Conservation (phyloP, 768 basidiomycete species). For the Neoboletus magnificus region DNA sequence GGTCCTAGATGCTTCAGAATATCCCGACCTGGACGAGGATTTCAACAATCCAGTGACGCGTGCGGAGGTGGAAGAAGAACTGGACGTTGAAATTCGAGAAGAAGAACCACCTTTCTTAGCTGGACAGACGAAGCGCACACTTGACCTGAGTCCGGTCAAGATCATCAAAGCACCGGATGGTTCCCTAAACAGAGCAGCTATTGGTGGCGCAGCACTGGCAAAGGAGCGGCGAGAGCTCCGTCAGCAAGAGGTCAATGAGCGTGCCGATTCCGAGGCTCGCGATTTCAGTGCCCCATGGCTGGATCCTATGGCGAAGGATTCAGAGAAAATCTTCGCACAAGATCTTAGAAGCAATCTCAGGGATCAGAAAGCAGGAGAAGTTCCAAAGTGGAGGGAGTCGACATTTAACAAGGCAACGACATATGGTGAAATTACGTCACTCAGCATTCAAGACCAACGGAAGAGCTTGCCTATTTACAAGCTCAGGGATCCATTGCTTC, state of each 20-base stretch:
- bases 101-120: constrained; percentile 95
- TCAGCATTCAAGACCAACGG: constrained; percentile 93
- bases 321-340: constrained; percentile 88
- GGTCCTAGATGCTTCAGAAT: constrained; percentile 86
- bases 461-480: constrained; percentile 93
- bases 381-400: constrained; percentile 87
- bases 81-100: constrained; percentile 96
- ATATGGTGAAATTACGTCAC: constrained; percentile 86
- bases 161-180: constrained; percentile 99
- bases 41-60: constrained; percentile 70
- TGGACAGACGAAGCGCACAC: constrained; percentile 93
- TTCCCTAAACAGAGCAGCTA: constrained; percentile 90
- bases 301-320: constrained; percentile 91
- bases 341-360: constrained; percentile 80
- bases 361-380: constrained; percentile 78
- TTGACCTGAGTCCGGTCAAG: constrained; percentile 96
- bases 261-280: constrained; percentile 89
- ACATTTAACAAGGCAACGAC: constrained; percentile 95
- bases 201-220: constrained; percentile 88
- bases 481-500: constrained; percentile 81
- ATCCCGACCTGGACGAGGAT: constrained; percentile 89
- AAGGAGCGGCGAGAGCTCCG: constrained; percentile 94
- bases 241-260: constrained; percentile 91
- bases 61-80: constrained; percentile 90
- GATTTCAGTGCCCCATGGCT: constrained; percentile 97